These are phyloP conservation scores for Calendula officinalis DNA, from an alignment of 129 eudicot species.

Conservation along the genomic window DNA sequence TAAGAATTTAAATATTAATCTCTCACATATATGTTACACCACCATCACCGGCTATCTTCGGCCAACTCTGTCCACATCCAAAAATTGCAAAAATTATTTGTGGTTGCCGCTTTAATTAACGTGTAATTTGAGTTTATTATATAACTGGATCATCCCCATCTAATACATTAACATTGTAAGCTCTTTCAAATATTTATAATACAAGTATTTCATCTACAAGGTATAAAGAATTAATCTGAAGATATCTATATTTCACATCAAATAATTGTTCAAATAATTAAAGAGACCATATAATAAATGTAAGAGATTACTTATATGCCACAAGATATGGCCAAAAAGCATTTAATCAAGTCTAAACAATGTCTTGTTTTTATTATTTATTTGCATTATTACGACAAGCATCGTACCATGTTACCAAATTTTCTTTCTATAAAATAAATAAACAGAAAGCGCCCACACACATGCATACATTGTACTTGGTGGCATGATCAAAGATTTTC, in stretches of 20 bases:
- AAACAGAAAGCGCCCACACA: conserved; percentile 30
- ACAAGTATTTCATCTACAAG: neutral
- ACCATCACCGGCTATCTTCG: no score
- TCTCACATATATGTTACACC: no score
- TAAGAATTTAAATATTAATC: no score
- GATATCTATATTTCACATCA: conserved; percentile 2
- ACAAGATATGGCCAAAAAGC: conserved; percentile 38
- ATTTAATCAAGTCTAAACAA: conserved; percentile 25
- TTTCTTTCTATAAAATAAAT: conserved; percentile 27
- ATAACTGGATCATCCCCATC: no score
- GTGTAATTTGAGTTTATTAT: no score
- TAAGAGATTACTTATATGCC: conserved; percentile 17
- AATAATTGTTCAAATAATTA: conserved; percentile 13
- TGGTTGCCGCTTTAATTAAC: no score
- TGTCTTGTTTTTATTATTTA: conserved; percentile 28
- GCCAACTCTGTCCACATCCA: no score
- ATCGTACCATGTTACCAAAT: conserved; percentile 46
- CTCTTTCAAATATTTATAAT: neutral
- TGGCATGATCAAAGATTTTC: conserved; percentile 37
- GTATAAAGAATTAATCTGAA: neutral
- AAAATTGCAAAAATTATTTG: no score
- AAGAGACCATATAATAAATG: neutral
- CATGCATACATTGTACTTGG: conserved; percentile 44
- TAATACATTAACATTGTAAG: no score
- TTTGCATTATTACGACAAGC: conserved; percentile 42